phyloP scores from a whole-genome alignment of 331 rosid species.

The Dryas integrifolia region DNA sequence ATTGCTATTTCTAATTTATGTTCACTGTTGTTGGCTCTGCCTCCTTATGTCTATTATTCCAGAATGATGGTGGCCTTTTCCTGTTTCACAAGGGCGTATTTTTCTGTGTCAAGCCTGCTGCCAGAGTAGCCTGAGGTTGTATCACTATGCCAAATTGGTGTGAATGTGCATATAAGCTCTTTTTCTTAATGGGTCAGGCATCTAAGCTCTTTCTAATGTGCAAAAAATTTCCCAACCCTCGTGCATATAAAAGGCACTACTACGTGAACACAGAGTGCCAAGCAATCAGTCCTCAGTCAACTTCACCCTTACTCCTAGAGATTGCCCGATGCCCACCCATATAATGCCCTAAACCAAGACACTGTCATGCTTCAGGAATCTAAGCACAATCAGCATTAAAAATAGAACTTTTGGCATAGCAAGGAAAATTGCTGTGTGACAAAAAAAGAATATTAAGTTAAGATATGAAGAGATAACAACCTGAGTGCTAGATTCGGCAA shows the following conservation, averaged over 20 bases:
- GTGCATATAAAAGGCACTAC: background rate
- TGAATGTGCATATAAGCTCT: background rate
- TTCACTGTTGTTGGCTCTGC: background rate
- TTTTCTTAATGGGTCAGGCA: background rate
- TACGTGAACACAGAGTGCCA: background rate
- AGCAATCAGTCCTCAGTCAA: background rate
- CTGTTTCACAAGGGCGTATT: background rate
- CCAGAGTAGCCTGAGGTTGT: background rate
- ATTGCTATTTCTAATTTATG: background rate
- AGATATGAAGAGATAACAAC: slow-evolving; percentile 41
- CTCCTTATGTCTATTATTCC: background rate
- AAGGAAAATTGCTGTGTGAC: background rate
- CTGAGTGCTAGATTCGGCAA: slow-evolving; percentile 90
- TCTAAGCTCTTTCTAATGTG: background rate
- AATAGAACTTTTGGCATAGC: background rate
- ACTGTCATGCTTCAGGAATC: background rate
- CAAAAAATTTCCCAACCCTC: background rate
- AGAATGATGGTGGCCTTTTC: background rate
- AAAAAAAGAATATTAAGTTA: slow-evolving; percentile 11
- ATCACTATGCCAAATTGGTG: background rate
- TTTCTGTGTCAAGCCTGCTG: background rate
- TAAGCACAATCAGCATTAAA: background rate
- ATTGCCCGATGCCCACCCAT: background rate
- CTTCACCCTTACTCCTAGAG: background rate
- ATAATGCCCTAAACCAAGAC: slow-evolving; percentile 1